Conservation (phyloP, 805 yeast species). For the Torulaspora delbrueckii region DNA sequence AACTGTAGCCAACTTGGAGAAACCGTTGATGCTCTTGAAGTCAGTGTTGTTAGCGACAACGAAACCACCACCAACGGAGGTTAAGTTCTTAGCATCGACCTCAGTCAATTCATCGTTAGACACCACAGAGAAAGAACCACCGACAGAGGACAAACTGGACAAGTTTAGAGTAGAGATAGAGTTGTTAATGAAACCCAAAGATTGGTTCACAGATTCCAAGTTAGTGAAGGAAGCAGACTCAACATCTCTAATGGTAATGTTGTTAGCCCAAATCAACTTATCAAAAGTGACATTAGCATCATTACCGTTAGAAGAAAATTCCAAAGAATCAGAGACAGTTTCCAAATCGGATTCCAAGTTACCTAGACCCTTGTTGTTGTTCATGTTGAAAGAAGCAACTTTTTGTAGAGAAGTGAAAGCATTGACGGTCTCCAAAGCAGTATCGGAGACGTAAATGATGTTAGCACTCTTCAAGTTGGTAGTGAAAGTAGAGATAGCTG, state of each 20-base stretch:
- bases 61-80: conserved; percentile 88
- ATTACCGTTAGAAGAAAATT: conserved; percentile 82
- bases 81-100: conserved; percentile 64
- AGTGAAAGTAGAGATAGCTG: conserved; percentile 68
- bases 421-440: conserved; percentile 59
- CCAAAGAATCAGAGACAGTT: conserved; percentile 67
- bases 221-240: conserved; percentile 63
- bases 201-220: conserved; percentile 70
- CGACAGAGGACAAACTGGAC: conserved; percentile 55
- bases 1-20: conserved; percentile 65
- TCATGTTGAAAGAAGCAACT: conserved; percentile 64
- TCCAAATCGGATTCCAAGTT: conserved; percentile 67
- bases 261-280: conserved; percentile 76
- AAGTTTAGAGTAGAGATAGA: conserved; percentile 53
- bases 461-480: conserved; percentile 72
- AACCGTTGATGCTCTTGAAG: conserved; percentile 61
- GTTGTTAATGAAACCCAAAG: conserved; percentile 76
- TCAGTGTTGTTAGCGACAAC: conserved; percentile 78
- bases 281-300: conserved; percentile 64
- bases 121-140: conserved; percentile 73
- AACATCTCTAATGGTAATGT: conserved; percentile 79
- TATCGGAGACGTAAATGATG: conserved; percentile 66
- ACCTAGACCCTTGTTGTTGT: conserved; percentile 82
- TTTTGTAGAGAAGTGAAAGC: conserved; percentile 50
- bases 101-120: conserved; percentile 69